Conservation (phyloP, 2,329 filamentous ascomycete genomes). For the Ophiostoma pallidulum region DNA sequence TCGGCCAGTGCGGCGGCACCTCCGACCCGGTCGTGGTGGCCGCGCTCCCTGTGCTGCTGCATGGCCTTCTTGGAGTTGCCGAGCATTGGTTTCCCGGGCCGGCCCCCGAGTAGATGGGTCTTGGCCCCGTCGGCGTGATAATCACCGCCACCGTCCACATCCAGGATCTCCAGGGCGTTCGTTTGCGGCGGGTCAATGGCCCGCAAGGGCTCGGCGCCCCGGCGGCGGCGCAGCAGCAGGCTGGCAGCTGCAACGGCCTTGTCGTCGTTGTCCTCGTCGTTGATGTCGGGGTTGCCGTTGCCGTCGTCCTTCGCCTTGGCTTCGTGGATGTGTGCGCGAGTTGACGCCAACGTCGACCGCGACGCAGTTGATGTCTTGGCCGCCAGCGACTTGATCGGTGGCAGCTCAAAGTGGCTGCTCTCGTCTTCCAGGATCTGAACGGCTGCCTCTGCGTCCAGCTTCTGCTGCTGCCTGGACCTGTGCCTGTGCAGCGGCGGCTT, state of each 20-base stretch:
- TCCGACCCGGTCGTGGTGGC: neutral
- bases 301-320: neutral
- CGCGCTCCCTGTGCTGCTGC: neutral
- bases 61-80: neutral
- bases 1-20: constrained; percentile 4
- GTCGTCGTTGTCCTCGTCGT: neutral
- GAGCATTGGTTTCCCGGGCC: too few relatives aligned
- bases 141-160: neutral
- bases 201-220: constrained; percentile 11
- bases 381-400: neutral
- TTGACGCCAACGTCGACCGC: neutral
- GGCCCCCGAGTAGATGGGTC: neutral
- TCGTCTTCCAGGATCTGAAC: constrained; percentile 9
- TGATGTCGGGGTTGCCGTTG: neutral
- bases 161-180: neutral
- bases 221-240: constrained; percentile 7
- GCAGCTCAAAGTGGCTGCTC: constrained; percentile 7
- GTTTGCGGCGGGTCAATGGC: constrained; percentile 1
- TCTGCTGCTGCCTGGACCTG: neutral
- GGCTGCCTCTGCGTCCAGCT: neutral
- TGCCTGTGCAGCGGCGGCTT: neutral
- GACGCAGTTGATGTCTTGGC: neutral
- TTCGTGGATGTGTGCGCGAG: neutral
- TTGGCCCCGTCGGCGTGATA: neutral
- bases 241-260: neutral